Base-by-base conservation (phyloP, 345 rosid species). In the Erysimum cheiranthoides region DNA sequence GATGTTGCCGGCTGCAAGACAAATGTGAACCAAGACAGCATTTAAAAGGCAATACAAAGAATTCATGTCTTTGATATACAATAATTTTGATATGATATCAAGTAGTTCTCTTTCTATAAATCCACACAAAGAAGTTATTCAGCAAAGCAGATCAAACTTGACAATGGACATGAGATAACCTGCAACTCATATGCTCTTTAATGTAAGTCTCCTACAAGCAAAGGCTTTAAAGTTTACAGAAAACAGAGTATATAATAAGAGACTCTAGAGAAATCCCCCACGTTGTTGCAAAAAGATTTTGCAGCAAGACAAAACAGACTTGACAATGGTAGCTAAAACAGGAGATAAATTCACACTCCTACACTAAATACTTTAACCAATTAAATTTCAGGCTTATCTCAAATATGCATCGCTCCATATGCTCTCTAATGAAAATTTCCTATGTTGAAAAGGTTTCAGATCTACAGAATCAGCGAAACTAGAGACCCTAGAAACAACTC, bases 1-100 rank as follows among this genome's bases (percentile, higher is more conserved):
- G 80, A 71, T 14, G 81, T 40, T 10, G 35, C 87, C 10, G 97
- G 93, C 98, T 95, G 70, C 80, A 70, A 40, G 8, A 77, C 36
- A 65, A 42, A 61, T 17, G n/a, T 8, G 6, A 50, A 52, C 47
- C 39, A n/a, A 6, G 16, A 46, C 13, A 5, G 43, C 54, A 57
- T 25, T 69, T 17, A 61, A 16, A 40, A 42, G 31, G 5, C 31
- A 50, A 39, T 30, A 27, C 66, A 57, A 66, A 35, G 36, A 18
- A 62, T 38, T 28, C 30, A 64, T 43, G 16, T 47, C 9, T 51
- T 4, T 5, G n/a, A 2, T 17, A 62, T 8, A 40, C 35, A 12
- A 61, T 13, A 12, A 61, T 21, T 10, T 43, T 43, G 25, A n/a
- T 35, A 57, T 17, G 18, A 31, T 6, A 11, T 25, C 54, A 49